These are phyloP conservation scores for Kuraishia floccosa DNA, from an alignment of 805 yeast genomes.

Conservation along the genomic window DNA sequence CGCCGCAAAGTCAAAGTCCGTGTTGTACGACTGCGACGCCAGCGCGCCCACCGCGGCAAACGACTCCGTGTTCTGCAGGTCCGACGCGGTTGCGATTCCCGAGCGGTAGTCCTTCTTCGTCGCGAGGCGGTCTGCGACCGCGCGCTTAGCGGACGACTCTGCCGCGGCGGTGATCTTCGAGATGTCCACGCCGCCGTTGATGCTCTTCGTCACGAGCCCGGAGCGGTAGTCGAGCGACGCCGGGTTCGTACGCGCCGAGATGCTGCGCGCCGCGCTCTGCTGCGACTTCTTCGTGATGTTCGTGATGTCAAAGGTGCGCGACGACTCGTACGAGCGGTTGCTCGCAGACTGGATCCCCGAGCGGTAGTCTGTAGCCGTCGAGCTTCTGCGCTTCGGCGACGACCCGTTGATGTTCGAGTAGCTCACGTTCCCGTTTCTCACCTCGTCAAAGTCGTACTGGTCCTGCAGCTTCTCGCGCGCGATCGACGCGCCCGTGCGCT, in stretches of 20 bases:
- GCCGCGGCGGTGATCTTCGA: slow-evolving; percentile 41
- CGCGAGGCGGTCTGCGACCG: slow-evolving; percentile 16
- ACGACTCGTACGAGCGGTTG: slow-evolving; percentile 14
- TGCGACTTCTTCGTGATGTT: slow-evolving; percentile 17
- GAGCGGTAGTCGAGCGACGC: slow-evolving; percentile 19
- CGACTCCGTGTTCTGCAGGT: slow-evolving; percentile 24
- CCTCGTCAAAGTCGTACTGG: slow-evolving; percentile 29
- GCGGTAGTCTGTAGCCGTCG: slow-evolving; percentile 9
- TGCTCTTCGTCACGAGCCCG: slow-evolving; percentile 16
- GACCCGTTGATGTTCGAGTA: slow-evolving; percentile 13
- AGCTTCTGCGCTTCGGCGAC: slow-evolving; percentile 6
- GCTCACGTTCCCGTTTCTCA: slow-evolving; percentile 25
- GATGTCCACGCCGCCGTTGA: slow-evolving; percentile 31
- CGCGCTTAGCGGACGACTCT: slow-evolving; percentile 21
- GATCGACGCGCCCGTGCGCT: slow-evolving; percentile 12
- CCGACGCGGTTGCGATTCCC: slow-evolving; percentile 31
- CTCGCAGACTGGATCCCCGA: slow-evolving; percentile 16
- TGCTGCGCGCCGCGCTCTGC: slow-evolving; percentile 28
- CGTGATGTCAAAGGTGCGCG: slow-evolving; percentile 18
- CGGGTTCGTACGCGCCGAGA: slow-evolving; percentile 35
- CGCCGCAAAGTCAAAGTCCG: slow-evolving; percentile 33
- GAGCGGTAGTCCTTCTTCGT: slow-evolving; percentile 10
- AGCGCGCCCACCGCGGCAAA: slow-evolving; percentile 49
- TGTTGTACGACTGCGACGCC: slow-evolving; percentile 34
- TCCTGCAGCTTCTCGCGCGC: slow-evolving; percentile 27